Evolutionary conservation across 441 rosid species (phyloP).

Genomic region (Bruguiera hainesii): DNA sequence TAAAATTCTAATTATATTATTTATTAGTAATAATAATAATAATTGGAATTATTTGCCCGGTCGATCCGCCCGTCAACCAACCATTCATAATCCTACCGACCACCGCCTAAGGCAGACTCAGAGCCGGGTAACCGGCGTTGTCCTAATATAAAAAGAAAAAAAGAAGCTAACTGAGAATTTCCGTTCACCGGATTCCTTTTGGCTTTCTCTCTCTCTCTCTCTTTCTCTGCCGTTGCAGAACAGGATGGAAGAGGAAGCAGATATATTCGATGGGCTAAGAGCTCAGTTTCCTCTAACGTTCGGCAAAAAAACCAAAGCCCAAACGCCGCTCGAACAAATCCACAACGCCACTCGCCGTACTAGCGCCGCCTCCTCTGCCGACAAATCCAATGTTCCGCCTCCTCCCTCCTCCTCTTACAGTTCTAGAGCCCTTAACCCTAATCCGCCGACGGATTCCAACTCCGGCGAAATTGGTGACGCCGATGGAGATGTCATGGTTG

Average conservation of each 20-base stretch:
- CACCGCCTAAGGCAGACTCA: no score
- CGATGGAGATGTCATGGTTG: conserved; percentile 22
- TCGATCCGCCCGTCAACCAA: no score
- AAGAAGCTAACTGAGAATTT: no score
- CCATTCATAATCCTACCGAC: no score
- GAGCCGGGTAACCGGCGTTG: no score
- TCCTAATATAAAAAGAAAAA: no score
- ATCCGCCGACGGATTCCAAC: background rate
- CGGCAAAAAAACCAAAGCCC: conserved; percentile 71
- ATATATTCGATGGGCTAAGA: conserved; percentile 60
- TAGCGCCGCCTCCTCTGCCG: conserved; percentile 16
- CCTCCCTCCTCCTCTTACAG: conserved; percentile 60
- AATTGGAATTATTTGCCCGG: no score
- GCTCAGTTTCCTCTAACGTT: conserved; percentile 83
- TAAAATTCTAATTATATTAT: no score
- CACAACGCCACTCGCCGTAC: conserved; percentile 83
- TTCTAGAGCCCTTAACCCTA: conserved; percentile 33
- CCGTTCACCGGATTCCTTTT: no score
- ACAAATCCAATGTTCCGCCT: conserved; percentile 29
- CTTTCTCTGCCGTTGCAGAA: no score
- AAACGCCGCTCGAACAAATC: conserved; percentile 61
- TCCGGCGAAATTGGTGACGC: conserved; percentile 5
- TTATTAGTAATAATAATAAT: no score
- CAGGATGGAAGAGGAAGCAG: conserved; percentile 67
- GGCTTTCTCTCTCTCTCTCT: no score